A percentile compares a stretch with the other conserved stretches of the same genome.
These are phyloP conservation scores for Macrotyloma uniflorum DNA, from an alignment of 306 rosid species.

Conservation along the genomic window DNA sequence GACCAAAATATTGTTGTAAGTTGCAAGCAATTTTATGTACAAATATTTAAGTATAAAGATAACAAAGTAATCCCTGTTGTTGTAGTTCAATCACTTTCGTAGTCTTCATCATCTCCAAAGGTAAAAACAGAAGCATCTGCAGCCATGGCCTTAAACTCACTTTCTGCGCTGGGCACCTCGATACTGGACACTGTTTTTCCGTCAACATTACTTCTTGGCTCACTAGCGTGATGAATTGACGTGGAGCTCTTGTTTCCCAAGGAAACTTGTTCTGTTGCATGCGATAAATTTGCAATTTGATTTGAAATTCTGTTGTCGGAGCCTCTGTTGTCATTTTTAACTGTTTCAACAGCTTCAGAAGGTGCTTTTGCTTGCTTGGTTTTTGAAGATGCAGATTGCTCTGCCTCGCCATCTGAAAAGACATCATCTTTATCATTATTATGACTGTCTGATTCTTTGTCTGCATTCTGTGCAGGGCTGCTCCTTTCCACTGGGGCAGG, in stretches of 20 bases:
- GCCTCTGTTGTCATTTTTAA: conserved; percentile 42
- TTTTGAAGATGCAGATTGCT: conserved; percentile 68
- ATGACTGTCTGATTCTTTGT: conserved; percentile 43
- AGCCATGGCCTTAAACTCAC: conserved; percentile 99
- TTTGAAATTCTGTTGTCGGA: conserved; percentile 51
- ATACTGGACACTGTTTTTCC: conserved; percentile 45
- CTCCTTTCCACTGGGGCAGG: conserved; percentile 50
- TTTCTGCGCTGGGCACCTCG: conserved; percentile 61
- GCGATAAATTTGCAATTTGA: conserved; percentile 57
- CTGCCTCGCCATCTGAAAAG: conserved; percentile 85
- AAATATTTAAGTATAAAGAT: conserved; percentile 33
- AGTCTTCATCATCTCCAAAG: conserved; percentile 96
- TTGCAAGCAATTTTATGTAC: conserved; percentile 68
- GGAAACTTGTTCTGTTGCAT: conserved; percentile 70
- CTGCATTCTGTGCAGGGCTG: conserved; percentile 43
- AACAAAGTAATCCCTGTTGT: not conserved
- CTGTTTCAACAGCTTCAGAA: conserved; percentile 51
- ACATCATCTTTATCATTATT: conserved; percentile 86
- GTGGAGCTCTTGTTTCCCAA: conserved; percentile 53
- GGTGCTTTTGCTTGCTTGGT: conserved; percentile 57
- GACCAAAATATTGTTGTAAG: conserved; percentile 35
- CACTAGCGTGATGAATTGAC: conserved; percentile 40
- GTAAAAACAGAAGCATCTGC: conserved; percentile 98
- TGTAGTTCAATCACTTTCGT: conserved; percentile 74
- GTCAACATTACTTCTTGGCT: conserved; percentile 53